Conservation (phyloP, 2,329 filamentous ascomycete species). For the Furcasterigmium sp. region DNA sequence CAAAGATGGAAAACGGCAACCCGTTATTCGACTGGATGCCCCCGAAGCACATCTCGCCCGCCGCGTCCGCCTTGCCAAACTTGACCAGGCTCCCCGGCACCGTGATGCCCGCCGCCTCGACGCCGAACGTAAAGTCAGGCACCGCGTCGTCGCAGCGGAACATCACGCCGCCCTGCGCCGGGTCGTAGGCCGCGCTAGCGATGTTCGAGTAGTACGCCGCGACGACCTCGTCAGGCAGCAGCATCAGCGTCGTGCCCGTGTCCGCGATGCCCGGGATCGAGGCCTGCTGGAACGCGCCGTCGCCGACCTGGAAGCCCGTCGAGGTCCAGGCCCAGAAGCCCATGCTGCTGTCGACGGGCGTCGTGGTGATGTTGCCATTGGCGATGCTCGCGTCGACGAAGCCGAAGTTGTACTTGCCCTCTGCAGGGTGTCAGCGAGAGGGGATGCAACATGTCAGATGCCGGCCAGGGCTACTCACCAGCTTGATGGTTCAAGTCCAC, state of each 20-base stretch:
- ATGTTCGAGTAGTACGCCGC: constrained; percentile 55
- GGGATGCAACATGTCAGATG: not conserved
- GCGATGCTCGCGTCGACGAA: constrained; percentile 52
- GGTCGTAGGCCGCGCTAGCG: constrained; percentile 42
- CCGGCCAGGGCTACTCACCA: constrained; percentile 18
- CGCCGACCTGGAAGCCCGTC: constrained; percentile 48
- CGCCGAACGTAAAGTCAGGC: constrained; percentile 51
- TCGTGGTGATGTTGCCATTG: constrained; percentile 52
- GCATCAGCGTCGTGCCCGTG: constrained; percentile 64
- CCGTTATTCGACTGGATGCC: constrained; percentile 59
- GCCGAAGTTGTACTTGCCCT: constrained; percentile 30
- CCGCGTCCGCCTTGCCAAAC: constrained; percentile 44
- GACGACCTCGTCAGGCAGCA: constrained; percentile 52
- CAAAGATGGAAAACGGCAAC: constrained; percentile 59
- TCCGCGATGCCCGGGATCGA: constrained; percentile 35
- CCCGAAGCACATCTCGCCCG: constrained; percentile 61
- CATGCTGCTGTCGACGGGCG: constrained; percentile 45
- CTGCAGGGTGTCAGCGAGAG: no score
- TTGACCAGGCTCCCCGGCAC: constrained; percentile 51
- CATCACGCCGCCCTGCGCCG: constrained; percentile 41
- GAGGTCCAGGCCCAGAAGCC: constrained; percentile 62
- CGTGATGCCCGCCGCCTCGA: constrained; percentile 21
- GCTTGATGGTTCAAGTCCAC: constrained; percentile 27
- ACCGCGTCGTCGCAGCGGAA: constrained; percentile 54
- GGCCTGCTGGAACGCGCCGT: constrained; percentile 3